Base-by-base conservation (phyloP, 2,329 filamentous ascomycete species). In the Pezicula radicicola region DNA sequence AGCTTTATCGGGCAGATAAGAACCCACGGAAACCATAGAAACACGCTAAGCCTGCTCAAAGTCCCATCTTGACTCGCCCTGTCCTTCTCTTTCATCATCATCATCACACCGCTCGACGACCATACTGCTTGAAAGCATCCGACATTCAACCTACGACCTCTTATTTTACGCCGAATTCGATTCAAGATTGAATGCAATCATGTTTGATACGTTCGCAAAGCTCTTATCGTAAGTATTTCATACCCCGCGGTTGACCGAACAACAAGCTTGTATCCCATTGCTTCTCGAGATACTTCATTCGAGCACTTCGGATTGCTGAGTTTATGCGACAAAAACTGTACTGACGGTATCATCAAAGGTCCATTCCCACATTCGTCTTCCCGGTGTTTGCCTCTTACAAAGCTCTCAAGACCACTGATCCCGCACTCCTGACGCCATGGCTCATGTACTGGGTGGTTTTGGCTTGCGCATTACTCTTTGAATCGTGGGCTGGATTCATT, bases 371-470 rank as follows among this genome's bases (percentile, higher is more conserved):
- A 51, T 91, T 96, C 67, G 84, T 97, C 67, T 95, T 97, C 69
- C 94, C 94, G 48, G 84, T 97, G 58, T 97, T 96, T 74, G 92
- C 93, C 60, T 96, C 93, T 58, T 97, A 97, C 81, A 97, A 97
- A 78, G 93, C 94, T 46, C 87, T 99, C 66, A 93, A 94, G 74
- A 92, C 91, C 15, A 88, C 88, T 48, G 90, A 97, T 70, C 91
- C 92, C 2, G 87, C 90, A 36, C 85, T 95, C 67, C 80, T 97
- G 54, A 90, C 90, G 58, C 93, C 93, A 85, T 99, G 94, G 94
- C 83, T 97, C 60, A 97, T 97, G 88, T 99, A 97, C 80, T 99
- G 93, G 88, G 91, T 96, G 55, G 91, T 96, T 21, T 82, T 97
- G 59, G 89, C 89, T 55, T 87, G 89, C 68, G 83, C 86, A 63